These are phyloP conservation scores for Somion occarium DNA, from an alignment of 1,284 basidiomycete genomes.

Conservation along the genomic window DNA sequence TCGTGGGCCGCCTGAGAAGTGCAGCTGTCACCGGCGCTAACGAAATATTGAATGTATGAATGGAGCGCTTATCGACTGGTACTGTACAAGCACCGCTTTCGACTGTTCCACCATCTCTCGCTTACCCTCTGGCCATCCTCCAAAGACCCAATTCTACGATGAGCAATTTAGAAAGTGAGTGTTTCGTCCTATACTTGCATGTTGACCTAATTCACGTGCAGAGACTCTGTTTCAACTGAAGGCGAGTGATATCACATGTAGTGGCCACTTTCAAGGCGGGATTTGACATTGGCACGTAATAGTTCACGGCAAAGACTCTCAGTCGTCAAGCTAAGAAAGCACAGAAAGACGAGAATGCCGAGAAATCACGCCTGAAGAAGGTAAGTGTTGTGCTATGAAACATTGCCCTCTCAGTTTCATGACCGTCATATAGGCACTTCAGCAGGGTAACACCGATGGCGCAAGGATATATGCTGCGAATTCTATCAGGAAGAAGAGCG, in stretches of 20 bases:
- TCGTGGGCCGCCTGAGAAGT: background rate
- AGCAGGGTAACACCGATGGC: constrained; percentile 96
- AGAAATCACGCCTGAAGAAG: constrained; percentile 90
- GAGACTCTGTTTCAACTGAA: constrained; percentile 96
- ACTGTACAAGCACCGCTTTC: background rate
- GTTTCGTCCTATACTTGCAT: constrained; percentile 8
- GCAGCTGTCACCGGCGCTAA: background rate
- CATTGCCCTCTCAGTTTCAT: background rate
- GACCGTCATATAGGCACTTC: constrained; percentile 66
- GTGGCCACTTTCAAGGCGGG: constrained; percentile 5
- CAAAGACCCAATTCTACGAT: constrained; percentile 38
- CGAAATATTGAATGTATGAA: background rate
- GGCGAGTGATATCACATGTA: constrained; percentile 35
- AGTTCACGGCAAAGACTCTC: constrained; percentile 96
- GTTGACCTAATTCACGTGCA: constrained; percentile 34
- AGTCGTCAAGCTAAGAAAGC: constrained; percentile 93
- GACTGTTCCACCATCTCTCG: background rate
- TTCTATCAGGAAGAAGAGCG: constrained; percentile 98
- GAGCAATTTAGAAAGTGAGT: constrained; percentile 88
- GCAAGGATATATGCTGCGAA: constrained; percentile 99
- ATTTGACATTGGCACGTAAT: constrained; percentile 6
- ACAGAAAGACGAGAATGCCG: constrained; percentile 84
- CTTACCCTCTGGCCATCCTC: no score
- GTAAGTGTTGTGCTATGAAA: constrained; percentile 33
- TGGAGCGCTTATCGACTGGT: background rate